phyloP scores from a whole-genome alignment of 2,329 filamentous ascomycete species.

The Calonectria hawksworthii region DNA sequence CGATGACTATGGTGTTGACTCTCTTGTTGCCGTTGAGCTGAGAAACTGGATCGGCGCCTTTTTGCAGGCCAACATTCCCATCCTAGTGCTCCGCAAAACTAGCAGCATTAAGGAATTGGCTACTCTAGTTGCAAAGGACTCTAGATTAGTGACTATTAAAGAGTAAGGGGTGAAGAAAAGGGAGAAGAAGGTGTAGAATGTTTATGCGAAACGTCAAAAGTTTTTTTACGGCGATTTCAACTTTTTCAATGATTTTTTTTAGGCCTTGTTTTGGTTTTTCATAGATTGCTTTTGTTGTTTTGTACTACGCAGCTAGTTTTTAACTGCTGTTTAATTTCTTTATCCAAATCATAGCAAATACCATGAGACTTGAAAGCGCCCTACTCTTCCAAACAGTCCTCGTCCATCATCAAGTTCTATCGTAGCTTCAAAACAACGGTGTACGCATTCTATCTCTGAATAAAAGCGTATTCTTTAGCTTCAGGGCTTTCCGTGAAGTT shows the following conservation, averaged over 20 bases:
- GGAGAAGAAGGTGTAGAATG: neutral
- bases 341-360: neutral
- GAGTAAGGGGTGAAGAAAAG: constrained; percentile 13
- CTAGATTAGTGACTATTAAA: constrained; percentile 35
- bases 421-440: neutral
- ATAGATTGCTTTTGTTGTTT: neutral
- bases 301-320: neutral
- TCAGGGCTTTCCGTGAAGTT: neutral
- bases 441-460: neutral
- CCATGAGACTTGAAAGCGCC: neutral
- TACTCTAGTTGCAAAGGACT: constrained; percentile 38
- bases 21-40: constrained; percentile 49
- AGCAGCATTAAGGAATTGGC: constrained; percentile 41
- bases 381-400: too few relatives aligned
- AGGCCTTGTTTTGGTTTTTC: neutral
- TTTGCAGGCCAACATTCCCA: constrained; percentile 40
- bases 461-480: neutral
- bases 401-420: neutral
- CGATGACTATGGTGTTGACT: constrained; percentile 47
- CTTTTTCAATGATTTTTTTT: neutral
- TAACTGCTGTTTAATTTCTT: neutral
- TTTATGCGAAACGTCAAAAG: neutral
- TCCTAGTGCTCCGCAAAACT: constrained; percentile 39
- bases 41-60: constrained; percentile 46
- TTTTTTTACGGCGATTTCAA: neutral